A percentile compares a stretch with the other conserved stretches of the same genome.
phyloP scores from a whole-genome alignment of 352 stramenopile genomes.

The Peronospora tabacina region DNA sequence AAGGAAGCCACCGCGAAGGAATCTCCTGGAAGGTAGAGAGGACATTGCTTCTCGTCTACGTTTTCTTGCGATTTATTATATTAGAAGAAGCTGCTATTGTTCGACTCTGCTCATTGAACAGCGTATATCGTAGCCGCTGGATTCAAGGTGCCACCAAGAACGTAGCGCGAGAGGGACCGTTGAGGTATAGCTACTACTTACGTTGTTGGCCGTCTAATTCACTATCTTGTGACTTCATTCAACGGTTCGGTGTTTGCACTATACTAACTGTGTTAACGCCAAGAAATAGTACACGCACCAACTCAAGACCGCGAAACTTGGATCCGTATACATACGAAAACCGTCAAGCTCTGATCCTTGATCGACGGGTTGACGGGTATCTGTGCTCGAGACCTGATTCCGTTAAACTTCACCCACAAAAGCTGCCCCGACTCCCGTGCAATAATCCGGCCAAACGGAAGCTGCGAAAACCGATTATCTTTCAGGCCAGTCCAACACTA shows the following conservation, averaged over 20 bases:
- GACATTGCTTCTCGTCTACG: slow-evolving; percentile 5
- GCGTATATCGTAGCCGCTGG: slow-evolving; percentile 22
- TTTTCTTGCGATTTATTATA: slow-evolving; percentile 13
- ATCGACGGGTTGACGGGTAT: slow-evolving; percentile 36
- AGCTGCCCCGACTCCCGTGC: slow-evolving; percentile 39
- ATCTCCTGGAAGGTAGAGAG: slow-evolving; percentile 38
- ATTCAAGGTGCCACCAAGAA: slow-evolving; percentile 19
- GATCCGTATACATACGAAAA: slow-evolving; percentile 53
- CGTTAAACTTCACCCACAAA: slow-evolving; percentile 51
- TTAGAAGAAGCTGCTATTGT: slow-evolving; percentile 13
- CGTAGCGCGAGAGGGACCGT: slow-evolving; percentile 23
- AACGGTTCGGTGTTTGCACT: background rate
- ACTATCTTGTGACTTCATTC: slow-evolving; percentile 4
- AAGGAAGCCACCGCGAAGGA: slow-evolving; percentile 22
- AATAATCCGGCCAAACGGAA: slow-evolving; percentile 40
- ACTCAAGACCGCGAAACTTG: slow-evolving; percentile 11
- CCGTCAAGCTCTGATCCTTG: slow-evolving; percentile 39
- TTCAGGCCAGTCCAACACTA: slow-evolving; percentile 31
- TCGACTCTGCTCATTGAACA: slow-evolving; percentile 24
- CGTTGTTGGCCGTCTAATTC: slow-evolving; percentile 12
- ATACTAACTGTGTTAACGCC: slow-evolving; percentile 16
- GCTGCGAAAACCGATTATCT: slow-evolving; percentile 42
- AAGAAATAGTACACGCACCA: slow-evolving; percentile 14
- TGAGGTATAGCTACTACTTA: slow-evolving; percentile 34
- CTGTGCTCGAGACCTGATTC: slow-evolving; percentile 32